These are phyloP conservation scores for Linaria vulgaris DNA, from an alignment of 257 asterid genomes.

Conservation along the genomic window DNA sequence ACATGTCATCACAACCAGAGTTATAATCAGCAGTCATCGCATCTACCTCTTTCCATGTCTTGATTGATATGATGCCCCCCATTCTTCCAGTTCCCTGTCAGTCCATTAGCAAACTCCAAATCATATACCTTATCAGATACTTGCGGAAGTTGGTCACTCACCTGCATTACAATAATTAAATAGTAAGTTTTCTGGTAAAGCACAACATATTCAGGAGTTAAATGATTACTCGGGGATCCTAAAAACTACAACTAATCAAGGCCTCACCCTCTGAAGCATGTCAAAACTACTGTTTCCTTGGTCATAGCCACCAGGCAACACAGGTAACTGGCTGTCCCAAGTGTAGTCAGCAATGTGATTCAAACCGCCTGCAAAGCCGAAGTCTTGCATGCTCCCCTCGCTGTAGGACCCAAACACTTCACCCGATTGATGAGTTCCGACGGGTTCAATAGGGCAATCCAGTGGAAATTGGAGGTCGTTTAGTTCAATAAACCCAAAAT, in stretches of 20 bases:
- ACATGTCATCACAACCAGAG: slow-evolving; percentile 36
- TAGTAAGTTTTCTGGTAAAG: slow-evolving; percentile 9
- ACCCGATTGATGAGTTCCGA: slow-evolving; percentile 24
- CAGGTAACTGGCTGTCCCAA: slow-evolving; percentile 24
- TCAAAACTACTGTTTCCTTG: slow-evolving; percentile 20
- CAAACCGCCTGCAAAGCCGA: slow-evolving; percentile 22
- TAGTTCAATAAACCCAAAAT: slow-evolving; percentile 53
- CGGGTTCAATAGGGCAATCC: slow-evolving; percentile 31
- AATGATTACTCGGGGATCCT: background rate
- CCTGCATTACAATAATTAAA: slow-evolving; percentile 36
- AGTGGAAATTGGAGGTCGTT: slow-evolving; percentile 54
- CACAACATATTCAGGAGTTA: background rate
- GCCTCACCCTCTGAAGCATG: slow-evolving; percentile 38
- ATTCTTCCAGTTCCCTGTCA: slow-evolving; percentile 20
- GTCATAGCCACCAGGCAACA: slow-evolving; percentile 27
- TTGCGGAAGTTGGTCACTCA: slow-evolving; percentile 24
- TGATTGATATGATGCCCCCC: slow-evolving; percentile 17
- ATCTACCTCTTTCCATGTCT: slow-evolving; percentile 43
- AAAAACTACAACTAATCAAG: background rate
- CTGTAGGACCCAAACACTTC: slow-evolving; percentile 26
- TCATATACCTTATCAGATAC: slow-evolving; percentile 28
- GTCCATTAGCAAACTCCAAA: slow-evolving; percentile 20
- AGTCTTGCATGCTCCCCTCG: slow-evolving; percentile 24
- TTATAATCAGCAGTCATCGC: slow-evolving; percentile 50
- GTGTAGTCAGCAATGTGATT: slow-evolving; percentile 28